Evolutionary conservation across 176 grass and related monocot species (phyloP), one percentile per base, ranked within the genome.

Genomic region (Juncus effusus): DNA sequence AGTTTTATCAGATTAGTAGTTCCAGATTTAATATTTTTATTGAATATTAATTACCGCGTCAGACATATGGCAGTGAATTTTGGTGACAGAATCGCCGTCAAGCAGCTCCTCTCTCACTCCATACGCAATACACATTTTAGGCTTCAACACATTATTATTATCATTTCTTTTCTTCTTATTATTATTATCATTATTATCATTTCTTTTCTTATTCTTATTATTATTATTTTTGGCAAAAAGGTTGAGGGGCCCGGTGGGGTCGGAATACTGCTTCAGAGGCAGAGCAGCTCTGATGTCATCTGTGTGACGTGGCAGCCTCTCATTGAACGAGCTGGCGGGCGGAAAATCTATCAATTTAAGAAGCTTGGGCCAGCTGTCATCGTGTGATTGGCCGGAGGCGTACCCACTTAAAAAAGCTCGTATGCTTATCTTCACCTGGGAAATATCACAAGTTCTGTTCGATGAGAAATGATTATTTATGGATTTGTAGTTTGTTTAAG

Each of bases 261-360:
- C 70, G 5, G 82, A 88, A 16, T 91, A 96, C 6, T 88, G 84
- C 37, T 81, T 79, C 81, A 96, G 88, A 16, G 87, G 88, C 19
- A 96, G 55, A 0, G 84, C 82, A 69, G 88, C 65, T 37, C 78
- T 72, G 36, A 96, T 81, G 15, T 96, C 93, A 1, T 41, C 56
- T 65, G 51, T 56, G 84, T 96, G 93, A 2, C 93, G 75, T 9
- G 85, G 85, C 0, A 88, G 40, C 8, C 85, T 53, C 13, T 84
- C 77, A 55, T 74, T 84, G 13, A 96, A 88, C 12, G 85, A 81
- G 76, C 72, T 79, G 36, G 78, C 65, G 49, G 39, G 64, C 38
- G 84, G 87, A 77, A 81, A 96, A 81, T 84, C 81, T 75, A 91
- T 75, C 15, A 97, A 82, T 60, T 90, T 97, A 13, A 91, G 85